Evolutionary conservation across 305 asterid species (phyloP).

Genomic region (Fraxinus latifolia): DNA sequence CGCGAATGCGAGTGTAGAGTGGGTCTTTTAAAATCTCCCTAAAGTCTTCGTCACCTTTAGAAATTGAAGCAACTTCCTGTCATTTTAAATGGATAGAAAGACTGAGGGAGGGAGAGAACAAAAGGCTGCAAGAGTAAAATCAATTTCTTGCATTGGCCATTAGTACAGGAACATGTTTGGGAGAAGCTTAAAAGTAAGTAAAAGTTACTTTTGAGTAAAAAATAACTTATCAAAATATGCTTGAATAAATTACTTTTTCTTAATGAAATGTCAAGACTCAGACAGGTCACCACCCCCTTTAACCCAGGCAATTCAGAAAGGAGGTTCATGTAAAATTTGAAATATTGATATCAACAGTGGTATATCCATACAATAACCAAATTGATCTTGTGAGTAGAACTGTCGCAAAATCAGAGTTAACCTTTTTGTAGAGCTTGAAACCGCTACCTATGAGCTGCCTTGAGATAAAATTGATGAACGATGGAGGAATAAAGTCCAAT

Average conservation of each 20-base stretch:
- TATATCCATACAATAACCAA: background rate
- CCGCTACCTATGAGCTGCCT: slow-evolving; percentile 91
- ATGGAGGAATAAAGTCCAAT: slow-evolving; percentile 68
- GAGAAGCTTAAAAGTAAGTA: background rate
- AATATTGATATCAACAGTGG: slow-evolving; percentile 7
- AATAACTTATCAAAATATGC: background rate
- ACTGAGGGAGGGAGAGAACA: background rate
- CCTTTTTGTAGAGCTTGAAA: slow-evolving; percentile 92
- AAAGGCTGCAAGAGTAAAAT: background rate
- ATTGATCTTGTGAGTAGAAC: background rate
- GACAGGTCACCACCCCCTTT: background rate
- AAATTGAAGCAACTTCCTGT: slow-evolving; percentile 74
- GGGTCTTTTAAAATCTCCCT: slow-evolving; percentile 56
- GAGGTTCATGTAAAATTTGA: background rate
- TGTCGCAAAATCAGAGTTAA: slow-evolving; percentile 21
- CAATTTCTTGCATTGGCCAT: background rate
- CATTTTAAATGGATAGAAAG: background rate
- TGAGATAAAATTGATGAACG: slow-evolving; percentile 71
- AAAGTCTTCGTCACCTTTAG: slow-evolving; percentile 53
- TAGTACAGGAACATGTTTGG: background rate
- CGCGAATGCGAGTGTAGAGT: slow-evolving; percentile 45
- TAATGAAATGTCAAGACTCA: background rate
- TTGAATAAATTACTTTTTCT: background rate
- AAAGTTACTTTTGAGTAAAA: background rate
- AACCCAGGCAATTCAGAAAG: background rate